Conservation (phyloP, 179 eudicot genomes). For the Carnegiea gigantea region DNA sequence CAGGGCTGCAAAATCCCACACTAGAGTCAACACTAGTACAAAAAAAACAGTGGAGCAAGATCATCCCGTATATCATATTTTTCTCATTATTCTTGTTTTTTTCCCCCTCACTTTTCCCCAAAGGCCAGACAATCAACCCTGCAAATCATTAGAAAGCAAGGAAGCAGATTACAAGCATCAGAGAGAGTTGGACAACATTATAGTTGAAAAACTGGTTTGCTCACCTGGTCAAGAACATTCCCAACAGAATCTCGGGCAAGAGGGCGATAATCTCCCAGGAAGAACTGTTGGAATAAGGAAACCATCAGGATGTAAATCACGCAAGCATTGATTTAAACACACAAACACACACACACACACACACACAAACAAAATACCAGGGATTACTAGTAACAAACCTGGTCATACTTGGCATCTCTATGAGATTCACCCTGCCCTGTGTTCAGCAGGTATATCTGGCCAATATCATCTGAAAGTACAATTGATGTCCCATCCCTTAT, state of each 20-base stretch:
- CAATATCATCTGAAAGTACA: conserved; percentile 92
- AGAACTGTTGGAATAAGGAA: conserved; percentile 54
- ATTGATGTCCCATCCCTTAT: conserved; percentile 96
- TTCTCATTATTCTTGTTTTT: no score
- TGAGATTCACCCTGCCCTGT: conserved; percentile 94
- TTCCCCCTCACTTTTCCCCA: no score
- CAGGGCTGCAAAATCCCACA: not conserved
- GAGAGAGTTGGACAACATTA: not conserved
- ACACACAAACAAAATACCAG: conserved; percentile 1
- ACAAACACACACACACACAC: conserved; percentile 2
- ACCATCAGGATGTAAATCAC: conserved; percentile 24
- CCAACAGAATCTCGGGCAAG: conserved; percentile 79
- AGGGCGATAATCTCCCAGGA: conserved; percentile 95
- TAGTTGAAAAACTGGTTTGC: conserved; percentile 15
- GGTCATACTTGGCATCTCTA: conserved; percentile 87
- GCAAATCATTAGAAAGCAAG: no score
- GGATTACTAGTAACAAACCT: conserved; percentile 43
- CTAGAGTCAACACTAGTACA: not conserved
- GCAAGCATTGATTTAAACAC: conserved; percentile 13
- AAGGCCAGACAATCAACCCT: no score
- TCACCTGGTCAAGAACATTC: conserved; percentile 92
- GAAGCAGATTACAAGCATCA: conserved; percentile 7
- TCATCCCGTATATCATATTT: not conserved
- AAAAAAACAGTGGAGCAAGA: not conserved
- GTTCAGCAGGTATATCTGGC: conserved; percentile 77